A percentile compares a stretch with the other conserved stretches of the same genome.
These are phyloP conservation scores for Heliosperma pusillum DNA, from an alignment of 148 eudicot genomes.

Conservation along the genomic window DNA sequence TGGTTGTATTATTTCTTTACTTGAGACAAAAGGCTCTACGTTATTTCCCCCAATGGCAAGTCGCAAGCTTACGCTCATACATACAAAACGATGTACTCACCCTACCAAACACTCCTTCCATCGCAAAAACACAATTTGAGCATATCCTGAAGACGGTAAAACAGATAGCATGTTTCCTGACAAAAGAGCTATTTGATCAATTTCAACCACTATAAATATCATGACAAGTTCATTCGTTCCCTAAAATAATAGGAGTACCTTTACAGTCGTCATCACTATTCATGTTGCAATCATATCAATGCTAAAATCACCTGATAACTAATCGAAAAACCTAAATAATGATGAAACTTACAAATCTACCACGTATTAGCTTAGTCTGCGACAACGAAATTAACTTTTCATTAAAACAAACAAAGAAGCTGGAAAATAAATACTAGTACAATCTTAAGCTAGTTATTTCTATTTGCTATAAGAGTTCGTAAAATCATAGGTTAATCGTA, in stretches of 20 bases:
- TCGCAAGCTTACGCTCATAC: not conserved
- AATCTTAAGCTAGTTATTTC: no score
- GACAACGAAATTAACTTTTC: not conserved
- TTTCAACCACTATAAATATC: not conserved
- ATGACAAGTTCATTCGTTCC: not conserved
- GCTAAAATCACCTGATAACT: no score
- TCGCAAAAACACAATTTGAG: not conserved
- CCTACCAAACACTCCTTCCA: not conserved
- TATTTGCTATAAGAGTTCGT: no score
- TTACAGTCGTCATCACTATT: not conserved
- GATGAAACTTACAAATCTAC: not conserved
- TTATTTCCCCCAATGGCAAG: no score
- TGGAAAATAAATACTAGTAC: not conserved
- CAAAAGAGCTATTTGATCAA: not conserved
- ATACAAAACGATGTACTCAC: not conserved
- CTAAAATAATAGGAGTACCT: not conserved
- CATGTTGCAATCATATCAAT: not conserved
- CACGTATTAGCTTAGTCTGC: not conserved
- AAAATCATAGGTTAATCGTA: no score
- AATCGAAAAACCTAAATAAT: not conserved
- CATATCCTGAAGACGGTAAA: not conserved
- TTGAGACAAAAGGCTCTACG: no score
- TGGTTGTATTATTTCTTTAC: no score
- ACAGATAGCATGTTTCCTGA: not conserved
- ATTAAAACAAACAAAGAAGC: not conserved